These are phyloP conservation scores for Pyrenochaeta sp. DNA, from an alignment of 2,329 filamentous ascomycete genomes.

Conservation along the genomic window DNA sequence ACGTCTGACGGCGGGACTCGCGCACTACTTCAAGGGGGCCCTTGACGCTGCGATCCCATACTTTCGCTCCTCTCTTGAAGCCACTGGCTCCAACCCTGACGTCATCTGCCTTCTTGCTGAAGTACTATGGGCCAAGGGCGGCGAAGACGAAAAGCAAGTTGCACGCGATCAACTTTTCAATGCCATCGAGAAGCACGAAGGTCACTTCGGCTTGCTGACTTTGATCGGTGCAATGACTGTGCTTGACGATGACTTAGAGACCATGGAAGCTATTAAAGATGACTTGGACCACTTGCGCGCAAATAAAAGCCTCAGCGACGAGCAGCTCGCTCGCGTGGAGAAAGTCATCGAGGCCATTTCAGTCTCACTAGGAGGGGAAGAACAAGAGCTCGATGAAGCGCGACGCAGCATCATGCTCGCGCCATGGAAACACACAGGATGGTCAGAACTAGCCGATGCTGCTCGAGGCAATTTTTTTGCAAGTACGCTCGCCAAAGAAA, in stretches of 20 bases:
- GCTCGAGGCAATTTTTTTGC: slow-evolving; percentile 58
- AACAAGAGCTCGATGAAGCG: slow-evolving; percentile 69
- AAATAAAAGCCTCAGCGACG: slow-evolving; percentile 67
- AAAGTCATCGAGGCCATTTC: slow-evolving; percentile 80
- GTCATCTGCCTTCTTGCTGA: slow-evolving; percentile 88
- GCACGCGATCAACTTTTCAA: slow-evolving; percentile 83
- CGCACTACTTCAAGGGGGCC: slow-evolving; percentile 75
- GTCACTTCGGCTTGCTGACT: slow-evolving; percentile 80
- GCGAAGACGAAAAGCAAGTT: slow-evolving; percentile 74
- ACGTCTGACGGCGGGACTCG: slow-evolving; percentile 84
- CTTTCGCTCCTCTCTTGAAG: slow-evolving; percentile 81
- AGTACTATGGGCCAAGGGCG: slow-evolving; percentile 90
- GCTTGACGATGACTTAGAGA: slow-evolving; percentile 80
- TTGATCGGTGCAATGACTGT: slow-evolving; percentile 86
- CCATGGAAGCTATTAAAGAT: slow-evolving; percentile 78
- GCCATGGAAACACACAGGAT: slow-evolving; percentile 80
- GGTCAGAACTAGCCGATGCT: slow-evolving; percentile 75
- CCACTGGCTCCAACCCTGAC: slow-evolving; percentile 79
- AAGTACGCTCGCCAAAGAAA: slow-evolving; percentile 81
- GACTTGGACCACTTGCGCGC: slow-evolving; percentile 79
- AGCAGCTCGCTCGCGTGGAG: slow-evolving; percentile 74
- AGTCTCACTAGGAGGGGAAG: slow-evolving; percentile 58
- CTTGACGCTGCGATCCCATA: slow-evolving; percentile 76
- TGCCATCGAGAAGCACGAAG: slow-evolving; percentile 75
- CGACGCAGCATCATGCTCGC: slow-evolving; percentile 82